Evolutionary conservation across 305 asterid species (phyloP).

Genomic region (Fraxinus sp.): DNA sequence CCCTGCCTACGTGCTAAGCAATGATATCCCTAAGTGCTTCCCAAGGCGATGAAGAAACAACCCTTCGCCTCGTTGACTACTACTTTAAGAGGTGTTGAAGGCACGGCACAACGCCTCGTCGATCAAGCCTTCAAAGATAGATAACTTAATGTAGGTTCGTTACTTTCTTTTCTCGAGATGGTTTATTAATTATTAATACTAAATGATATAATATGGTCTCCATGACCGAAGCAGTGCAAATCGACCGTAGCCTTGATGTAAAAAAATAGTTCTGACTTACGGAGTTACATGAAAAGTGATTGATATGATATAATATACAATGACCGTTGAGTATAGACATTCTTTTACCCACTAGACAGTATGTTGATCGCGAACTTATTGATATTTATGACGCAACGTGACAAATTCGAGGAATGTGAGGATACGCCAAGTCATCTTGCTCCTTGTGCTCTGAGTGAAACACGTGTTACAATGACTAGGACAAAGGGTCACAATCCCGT

Average conservation of each 20-base stretch:
- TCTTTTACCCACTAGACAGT: not conserved
- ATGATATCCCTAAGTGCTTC: not conserved
- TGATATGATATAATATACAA: not conserved
- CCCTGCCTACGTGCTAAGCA: not conserved
- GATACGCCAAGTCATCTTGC: too few relatives aligned
- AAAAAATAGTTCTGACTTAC: too few relatives aligned
- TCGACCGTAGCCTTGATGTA: not conserved
- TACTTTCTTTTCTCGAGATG: not conserved
- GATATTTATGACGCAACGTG: not conserved
- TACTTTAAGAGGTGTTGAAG: not conserved
- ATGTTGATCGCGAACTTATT: not conserved
- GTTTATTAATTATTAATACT: not conserved
- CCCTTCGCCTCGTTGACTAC: not conserved
- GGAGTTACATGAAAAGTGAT: not conserved
- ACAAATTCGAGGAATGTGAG: too few relatives aligned
- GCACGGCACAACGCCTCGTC: not conserved
- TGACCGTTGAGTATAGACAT: not conserved
- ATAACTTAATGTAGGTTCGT: too few relatives aligned
- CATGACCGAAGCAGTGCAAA: not conserved
- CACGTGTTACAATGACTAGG: too few relatives aligned
- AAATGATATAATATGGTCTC: not conserved
- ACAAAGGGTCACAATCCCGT: too few relatives aligned
- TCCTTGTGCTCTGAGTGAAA: too few relatives aligned
- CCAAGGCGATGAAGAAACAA: not conserved
- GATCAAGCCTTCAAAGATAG: not conserved